phyloP scores from a whole-genome alignment of 1,284 basidiomycete species.

The Cryptococcus sp. region DNA sequence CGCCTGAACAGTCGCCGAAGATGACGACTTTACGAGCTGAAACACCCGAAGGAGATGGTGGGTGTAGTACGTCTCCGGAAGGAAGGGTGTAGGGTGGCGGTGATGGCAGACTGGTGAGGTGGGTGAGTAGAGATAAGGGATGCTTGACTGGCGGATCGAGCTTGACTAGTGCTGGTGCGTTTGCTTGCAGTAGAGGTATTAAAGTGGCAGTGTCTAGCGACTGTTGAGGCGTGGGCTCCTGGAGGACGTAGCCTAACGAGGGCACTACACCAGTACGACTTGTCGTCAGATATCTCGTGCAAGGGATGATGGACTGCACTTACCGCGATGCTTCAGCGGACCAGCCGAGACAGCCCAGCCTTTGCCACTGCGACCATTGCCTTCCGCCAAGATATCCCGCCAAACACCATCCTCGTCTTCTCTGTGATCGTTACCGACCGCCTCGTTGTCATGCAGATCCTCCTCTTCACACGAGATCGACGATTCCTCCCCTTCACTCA shows the following conservation, averaged over 20 bases:
- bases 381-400: slow-evolving; percentile 58
- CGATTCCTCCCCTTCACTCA: slow-evolving; percentile 60
- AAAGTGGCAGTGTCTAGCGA: slow-evolving; percentile 49
- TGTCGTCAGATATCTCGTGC: background rate
- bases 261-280: slow-evolving; percentile 63
- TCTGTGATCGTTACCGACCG: slow-evolving; percentile 65
- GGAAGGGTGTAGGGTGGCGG: slow-evolving; percentile 67
- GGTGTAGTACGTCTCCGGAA: slow-evolving; percentile 74
- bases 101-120: slow-evolving; percentile 60
- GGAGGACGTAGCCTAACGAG: slow-evolving; percentile 78
- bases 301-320: slow-evolving; percentile 24
- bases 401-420: slow-evolving; percentile 71
- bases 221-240: slow-evolving; percentile 59
- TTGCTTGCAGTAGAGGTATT: slow-evolving; percentile 53
- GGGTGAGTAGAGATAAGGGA: slow-evolving; percentile 69
- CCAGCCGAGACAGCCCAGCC: slow-evolving; percentile 71
- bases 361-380: slow-evolving; percentile 41
- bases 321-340: slow-evolving; percentile 78
- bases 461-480: slow-evolving; percentile 58
- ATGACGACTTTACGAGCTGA: slow-evolving; percentile 57
- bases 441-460: slow-evolving; percentile 68
- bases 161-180: slow-evolving; percentile 54
- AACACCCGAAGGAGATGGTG: slow-evolving; percentile 58
- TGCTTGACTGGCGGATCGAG: slow-evolving; percentile 65
- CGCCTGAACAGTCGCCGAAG: slow-evolving; percentile 49